These are phyloP conservation scores for Mycena kentingensis DNA, from an alignment of 768 basidiomycete genomes.

Conservation along the genomic window DNA sequence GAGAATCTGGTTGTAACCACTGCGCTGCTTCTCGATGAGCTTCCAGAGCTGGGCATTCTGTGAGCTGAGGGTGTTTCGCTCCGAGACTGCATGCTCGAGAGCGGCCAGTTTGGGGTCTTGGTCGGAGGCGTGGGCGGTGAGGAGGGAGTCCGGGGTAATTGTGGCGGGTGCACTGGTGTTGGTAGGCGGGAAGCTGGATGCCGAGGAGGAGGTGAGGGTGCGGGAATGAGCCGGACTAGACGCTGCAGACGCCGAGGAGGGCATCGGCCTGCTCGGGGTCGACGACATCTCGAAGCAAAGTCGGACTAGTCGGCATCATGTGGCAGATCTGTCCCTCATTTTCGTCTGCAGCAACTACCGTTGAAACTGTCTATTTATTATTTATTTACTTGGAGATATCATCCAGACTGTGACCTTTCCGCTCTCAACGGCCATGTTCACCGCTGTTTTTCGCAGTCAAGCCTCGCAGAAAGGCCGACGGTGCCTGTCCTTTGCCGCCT, in stretches of 20 bases:
- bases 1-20: slow-evolving; percentile 75
- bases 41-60: slow-evolving; percentile 96
- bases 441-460: too few relatives aligned
- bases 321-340: too few relatives aligned
- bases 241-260: too few relatives aligned
- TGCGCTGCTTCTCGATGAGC: slow-evolving; percentile 87
- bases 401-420: too few relatives aligned
- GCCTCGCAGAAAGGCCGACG: too few relatives aligned
- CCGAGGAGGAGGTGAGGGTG: slow-evolving; percentile 32
- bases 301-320: too few relatives aligned
- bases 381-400: too few relatives aligned
- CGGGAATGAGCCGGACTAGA: too few relatives aligned
- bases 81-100: slow-evolving; percentile 74
- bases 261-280: not conserved
- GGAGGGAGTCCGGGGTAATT: slow-evolving; percentile 54
- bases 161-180: slow-evolving; percentile 34
- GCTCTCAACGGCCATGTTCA: too few relatives aligned
- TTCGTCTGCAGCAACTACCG: too few relatives aligned
- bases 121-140: slow-evolving; percentile 54
- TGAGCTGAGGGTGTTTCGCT: slow-evolving; percentile 76
- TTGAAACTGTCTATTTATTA: too few relatives aligned
- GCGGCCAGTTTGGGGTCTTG: slow-evolving; percentile 64
- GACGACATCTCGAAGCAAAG: not conserved
- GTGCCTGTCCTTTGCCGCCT: too few relatives aligned
- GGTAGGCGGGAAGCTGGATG: slow-evolving; percentile 27